Conservation (phyloP, 1,284 basidiomycete species). For the Albatrellus sp. region DNA sequence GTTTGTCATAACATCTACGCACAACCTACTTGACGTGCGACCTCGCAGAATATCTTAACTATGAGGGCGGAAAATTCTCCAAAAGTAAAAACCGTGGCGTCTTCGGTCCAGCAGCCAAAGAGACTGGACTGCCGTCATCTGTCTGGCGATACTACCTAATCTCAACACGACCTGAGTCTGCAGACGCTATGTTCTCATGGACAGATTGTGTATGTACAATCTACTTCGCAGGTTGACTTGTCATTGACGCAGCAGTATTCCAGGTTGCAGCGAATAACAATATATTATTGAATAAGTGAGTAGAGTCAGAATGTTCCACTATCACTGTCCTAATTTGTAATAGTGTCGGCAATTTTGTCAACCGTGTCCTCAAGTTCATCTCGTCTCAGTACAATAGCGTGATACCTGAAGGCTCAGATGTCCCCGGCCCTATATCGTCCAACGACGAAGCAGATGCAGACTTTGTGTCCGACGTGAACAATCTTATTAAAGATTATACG, state of each 20-base stretch:
- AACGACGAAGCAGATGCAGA: conserved; percentile 62
- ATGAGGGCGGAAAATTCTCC: conserved; percentile 98
- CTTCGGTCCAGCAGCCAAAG: conserved; percentile 90
- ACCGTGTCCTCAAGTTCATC: conserved; percentile 88
- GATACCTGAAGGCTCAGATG: conserved; percentile 69
- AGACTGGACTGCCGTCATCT: conserved; percentile 85
- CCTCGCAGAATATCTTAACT: conserved; percentile 84
- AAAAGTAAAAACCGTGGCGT: conserved; percentile 97
- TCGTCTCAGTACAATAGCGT: conserved; percentile 76
- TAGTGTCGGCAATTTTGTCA: conserved; percentile 96
- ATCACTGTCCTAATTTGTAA: neutral
- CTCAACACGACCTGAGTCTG: conserved; percentile 87
- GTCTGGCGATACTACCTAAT: conserved; percentile 98
- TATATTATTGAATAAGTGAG: conserved; percentile 86
- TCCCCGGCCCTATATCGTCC: conserved; percentile 52
- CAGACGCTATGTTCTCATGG: conserved; percentile 97
- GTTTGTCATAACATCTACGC: neutral
- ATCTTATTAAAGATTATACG: conserved; percentile 70
- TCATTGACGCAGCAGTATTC: conserved; percentile 1
- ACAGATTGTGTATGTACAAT: conserved; percentile 66
- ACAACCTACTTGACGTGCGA: too few species aligned
- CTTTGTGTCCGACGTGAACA: conserved; percentile 78
- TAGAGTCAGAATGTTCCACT: neutral
- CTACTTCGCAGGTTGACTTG: neutral
- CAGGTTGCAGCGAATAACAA: conserved; percentile 90